phyloP scores from a whole-genome alignment of 768 basidiomycete species.

The Pulveroboletus ravenelii region DNA sequence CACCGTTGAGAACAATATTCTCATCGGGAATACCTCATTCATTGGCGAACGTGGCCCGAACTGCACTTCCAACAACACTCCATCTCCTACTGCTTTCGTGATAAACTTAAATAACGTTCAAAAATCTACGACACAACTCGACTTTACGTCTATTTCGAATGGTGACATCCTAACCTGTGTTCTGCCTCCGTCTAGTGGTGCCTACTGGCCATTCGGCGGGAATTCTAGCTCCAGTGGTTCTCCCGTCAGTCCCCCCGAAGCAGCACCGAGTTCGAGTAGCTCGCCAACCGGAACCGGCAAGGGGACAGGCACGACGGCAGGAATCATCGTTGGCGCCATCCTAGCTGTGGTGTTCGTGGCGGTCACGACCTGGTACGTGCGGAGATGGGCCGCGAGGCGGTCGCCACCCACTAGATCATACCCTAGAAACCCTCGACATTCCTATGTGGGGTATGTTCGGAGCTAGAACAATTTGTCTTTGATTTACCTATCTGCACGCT shows the following conservation, averaged over 20 bases:
- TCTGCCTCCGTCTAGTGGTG: constrained; percentile 58
- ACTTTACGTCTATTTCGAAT: constrained; percentile 49
- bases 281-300: constrained; percentile 22
- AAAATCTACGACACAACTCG: constrained; percentile 43
- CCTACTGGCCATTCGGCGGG: constrained; percentile 68
- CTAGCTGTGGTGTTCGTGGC: constrained; percentile 41
- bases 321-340: constrained; percentile 50
- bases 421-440: constrained; percentile 20
- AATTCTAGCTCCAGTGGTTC: constrained; percentile 14
- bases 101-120: constrained; percentile 42
- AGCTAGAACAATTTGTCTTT: not conserved
- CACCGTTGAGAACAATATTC: constrained; percentile 55
- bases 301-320: constrained; percentile 37
- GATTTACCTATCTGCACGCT: not conserved
- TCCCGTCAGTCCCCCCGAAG: constrained; percentile 33
- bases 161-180: constrained; percentile 63
- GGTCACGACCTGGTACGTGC: constrained; percentile 41
- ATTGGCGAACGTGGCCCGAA: constrained; percentile 66
- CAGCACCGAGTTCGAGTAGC: constrained; percentile 10
- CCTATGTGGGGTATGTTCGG: constrained; percentile 14
- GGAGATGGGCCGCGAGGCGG: constrained; percentile 43
- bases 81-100: constrained; percentile 56
- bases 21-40: constrained; percentile 70
- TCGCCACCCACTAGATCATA: constrained; percentile 14
- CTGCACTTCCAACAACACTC: constrained; percentile 50